Evolutionary conservation across 2,329 filamentous ascomycete species (phyloP), one percentile per base, ranked within the genome.

Genomic region (Tolypocladium tundrense): DNA sequence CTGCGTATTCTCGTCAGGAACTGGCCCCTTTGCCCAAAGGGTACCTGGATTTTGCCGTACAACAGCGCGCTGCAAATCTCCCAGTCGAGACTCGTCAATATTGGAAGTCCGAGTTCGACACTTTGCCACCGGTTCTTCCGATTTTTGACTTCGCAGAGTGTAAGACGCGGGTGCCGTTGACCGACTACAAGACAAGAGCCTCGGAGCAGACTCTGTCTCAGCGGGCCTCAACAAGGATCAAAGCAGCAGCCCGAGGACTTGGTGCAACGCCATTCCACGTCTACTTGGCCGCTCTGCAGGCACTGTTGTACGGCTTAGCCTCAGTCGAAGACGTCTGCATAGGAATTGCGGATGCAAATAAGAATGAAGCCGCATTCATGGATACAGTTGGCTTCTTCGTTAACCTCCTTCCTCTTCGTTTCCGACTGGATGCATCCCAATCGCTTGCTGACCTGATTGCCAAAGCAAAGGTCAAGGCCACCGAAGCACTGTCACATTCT

Each of bases 321-420:
- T 70, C 70, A 14, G 55, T 63, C 0, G 24, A 71, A 0, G 73
- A 80, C 33, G n/a, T 82, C 24, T 68, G 64, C 35, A 78, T 83
- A 55, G 80, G 79, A 6, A 69, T 81, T 11, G 73, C 72, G 0
- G 78, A 82, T 63, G 75, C 75, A 1, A 75, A 75, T 5, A 71
- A 66, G 24, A 74, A 73, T 0, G 73, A 78, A 1, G 58, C 57
- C 13, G 59, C 68, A 1, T 57, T 70, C 2, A 58, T 65, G 9
- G 57, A 62, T 1, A 79, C 65, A 3, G 63, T 82, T 1, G 81
- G 81, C 1, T 65, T 73, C 48, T 76, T 77, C 45, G 59, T 82
- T 2, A 82, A 83, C 58, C 63, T 82, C 0, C 65, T 83, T 0
- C 72, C 80, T 2, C 53, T 82, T 1, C 68, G 70, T 1, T 74